Evolutionary conservation across 768 basidiomycete species (phyloP), one percentile per base, ranked within the genome.

Genomic region (Amanita rimosa): DNA sequence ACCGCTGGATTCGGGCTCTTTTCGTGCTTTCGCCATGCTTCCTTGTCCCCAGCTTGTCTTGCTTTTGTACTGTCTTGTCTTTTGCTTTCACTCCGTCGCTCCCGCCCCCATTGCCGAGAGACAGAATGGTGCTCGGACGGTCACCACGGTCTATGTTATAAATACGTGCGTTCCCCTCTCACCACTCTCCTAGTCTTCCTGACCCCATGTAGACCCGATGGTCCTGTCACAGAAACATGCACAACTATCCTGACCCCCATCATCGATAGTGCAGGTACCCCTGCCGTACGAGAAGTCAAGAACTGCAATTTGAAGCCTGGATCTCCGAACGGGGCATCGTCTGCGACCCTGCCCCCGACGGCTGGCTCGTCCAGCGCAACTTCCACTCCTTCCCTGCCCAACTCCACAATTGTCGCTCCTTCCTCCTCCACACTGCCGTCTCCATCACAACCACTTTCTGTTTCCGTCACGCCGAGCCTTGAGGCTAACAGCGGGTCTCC

Each of bases 191-290:
- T 41, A 53, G 47, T 10, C 29, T 56, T 52, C 41, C 27, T 52
- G 44, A 55, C 48, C 55, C 44, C 57, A 26, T 44, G 22, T 52
- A 81, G 79, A 46, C 49, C 69, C 39, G 64, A 69, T 49, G 81
- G 81, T 14, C 60, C 62, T 24, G 64, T 79, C 61, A 75, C 67
- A 36, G 68, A 79, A 64, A 78, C 71, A n/a, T 85, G 83, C 58
- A 66, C 72, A 8, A 64, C 79, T 42, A 74, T 75, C 8, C 67
- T 83, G 41, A 79, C 74, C 3, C 80, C 77, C 5, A 67, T 74
- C 38, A 73, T 67, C 44, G 74, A 71, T 54, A 58, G 61, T 3
- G 64, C 71, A 54, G 81, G 79, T 14, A 55, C 71, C n/a, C 64
- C 65, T 37, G 70, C 69, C 11, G 67, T 81, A 17, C 64, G 70